phyloP scores from a whole-genome alignment of 768 basidiomycete species.

The Termitomyces sp. region DNA sequence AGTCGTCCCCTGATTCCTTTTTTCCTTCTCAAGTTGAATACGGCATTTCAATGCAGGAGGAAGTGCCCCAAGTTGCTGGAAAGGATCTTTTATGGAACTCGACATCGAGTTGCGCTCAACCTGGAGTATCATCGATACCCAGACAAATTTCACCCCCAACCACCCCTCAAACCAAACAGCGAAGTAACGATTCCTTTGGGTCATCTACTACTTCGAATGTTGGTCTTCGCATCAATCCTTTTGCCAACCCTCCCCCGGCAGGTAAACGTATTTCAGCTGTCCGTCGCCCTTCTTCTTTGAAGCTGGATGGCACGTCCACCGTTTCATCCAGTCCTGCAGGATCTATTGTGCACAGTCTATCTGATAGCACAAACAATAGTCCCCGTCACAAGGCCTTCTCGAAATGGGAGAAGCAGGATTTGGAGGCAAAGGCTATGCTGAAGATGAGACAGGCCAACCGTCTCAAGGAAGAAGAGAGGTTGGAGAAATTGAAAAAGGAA shows the following conservation, averaged over 20 bases:
- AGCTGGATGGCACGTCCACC: background rate
- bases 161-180: conserved; percentile 18
- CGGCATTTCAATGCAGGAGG: conserved; percentile 8
- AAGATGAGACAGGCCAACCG: conserved; percentile 52
- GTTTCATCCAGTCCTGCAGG: conserved; percentile 12
- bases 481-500: conserved; percentile 23
- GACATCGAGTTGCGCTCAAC: conserved; percentile 31
- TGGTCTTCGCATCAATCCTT: conserved; percentile 47
- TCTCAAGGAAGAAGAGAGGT: conserved; percentile 37
- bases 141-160: conserved; percentile 21
- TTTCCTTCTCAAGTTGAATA: conserved; percentile 1
- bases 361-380: conserved; percentile 53
- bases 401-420: conserved; percentile 85
- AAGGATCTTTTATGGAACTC: conserved; percentile 72
- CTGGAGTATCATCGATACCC: conserved; percentile 27
- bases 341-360: conserved; percentile 25
- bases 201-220: conserved; percentile 42
- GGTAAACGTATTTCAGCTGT: conserved; percentile 35
- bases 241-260: conserved; percentile 27
- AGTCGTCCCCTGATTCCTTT: conserved; percentile 9
- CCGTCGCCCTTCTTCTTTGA: conserved; percentile 34
- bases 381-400: conserved; percentile 45
- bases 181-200: conserved; percentile 30
- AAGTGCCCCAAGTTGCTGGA: conserved; percentile 30
- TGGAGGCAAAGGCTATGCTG: conserved; percentile 76